Evolutionary conservation across 2,329 filamentous ascomycete genomes (phyloP), one percentile per base, ranked within the genome.

Genomic region (Scortechinia acanthostroma): DNA sequence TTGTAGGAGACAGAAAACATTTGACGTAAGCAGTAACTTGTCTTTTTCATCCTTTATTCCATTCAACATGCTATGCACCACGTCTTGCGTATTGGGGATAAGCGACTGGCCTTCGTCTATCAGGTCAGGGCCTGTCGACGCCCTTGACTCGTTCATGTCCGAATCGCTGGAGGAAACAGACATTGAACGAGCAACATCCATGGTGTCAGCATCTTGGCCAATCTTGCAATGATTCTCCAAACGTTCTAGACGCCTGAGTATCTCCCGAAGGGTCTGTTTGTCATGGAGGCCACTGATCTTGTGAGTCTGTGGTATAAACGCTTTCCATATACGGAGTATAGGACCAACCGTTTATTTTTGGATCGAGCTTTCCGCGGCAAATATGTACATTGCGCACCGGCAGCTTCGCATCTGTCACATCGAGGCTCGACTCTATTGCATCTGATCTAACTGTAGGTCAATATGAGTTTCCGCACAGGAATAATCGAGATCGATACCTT

Each of bases 381-480:
- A 1, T 54, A 54, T 2, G 37, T 22, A 40, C 52, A 54, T 22
- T 49, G 42, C 4, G 25, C 44, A 5, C 46, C 46, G 6, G 43
- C 33, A 17, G 48, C 23, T 21, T 50, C 43, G 42, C 52, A 54
- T 45, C 50, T 53, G 42, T 53, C 49, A 43, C 52, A 54, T 45
- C 42, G 42, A 3, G 52, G 52, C 22, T 47, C 44, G 22, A 44
- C 45, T 25, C 47, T 46, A 43, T 54, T 50, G 45, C 52, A 54
- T 19, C 51, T 49, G 45, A 52, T 53, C 52, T 53, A 14, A 21
- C 3, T 17, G 10, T 30, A 10, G 10, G 25, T 30, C 25, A 30
- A 30, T n/a, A 30, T 30, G 10, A n/a, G 25, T 30, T 30, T n/a
- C n/a, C 10, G n/a, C 25, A 10, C n/a, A n/a, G n/a, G n/a, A n/a